A percentile compares a stretch with the other conserved stretches of the same genome.
Evolutionary conservation across 2,329 filamentous ascomycete species (phyloP).

Genomic region (Zymoseptoria crescenta): DNA sequence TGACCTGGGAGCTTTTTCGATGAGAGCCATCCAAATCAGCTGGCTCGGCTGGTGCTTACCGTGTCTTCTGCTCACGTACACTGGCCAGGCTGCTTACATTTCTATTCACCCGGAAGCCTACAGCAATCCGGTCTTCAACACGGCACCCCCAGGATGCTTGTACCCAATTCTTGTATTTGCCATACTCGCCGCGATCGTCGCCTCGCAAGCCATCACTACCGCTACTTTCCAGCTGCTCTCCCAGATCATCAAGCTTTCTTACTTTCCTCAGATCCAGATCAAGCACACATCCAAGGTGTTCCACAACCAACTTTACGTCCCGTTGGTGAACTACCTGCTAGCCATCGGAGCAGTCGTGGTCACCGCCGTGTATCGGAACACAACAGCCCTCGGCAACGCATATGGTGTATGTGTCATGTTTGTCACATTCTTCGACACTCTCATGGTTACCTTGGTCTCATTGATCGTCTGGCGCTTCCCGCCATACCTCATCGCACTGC

Average conservation of each 20-base stretch:
- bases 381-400: conserved; percentile 60
- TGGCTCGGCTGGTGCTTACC: conserved; percentile 63
- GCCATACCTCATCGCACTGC: conserved; percentile 50
- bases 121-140: conserved; percentile 67
- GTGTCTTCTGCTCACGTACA: conserved; percentile 58
- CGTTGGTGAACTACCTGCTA: conserved; percentile 67
- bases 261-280: conserved; percentile 69
- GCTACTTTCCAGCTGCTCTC: conserved; percentile 55
- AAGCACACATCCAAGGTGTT: conserved; percentile 63
- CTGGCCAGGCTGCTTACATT: conserved; percentile 68
- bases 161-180: conserved; percentile 63
- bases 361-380: conserved; percentile 46
- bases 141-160: conserved; percentile 58
- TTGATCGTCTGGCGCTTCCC: conserved; percentile 64
- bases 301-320: conserved; percentile 70
- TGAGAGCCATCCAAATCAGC: conserved; percentile 60
- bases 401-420: conserved; percentile 75
- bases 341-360: conserved; percentile 70
- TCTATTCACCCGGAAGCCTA: conserved; percentile 52
- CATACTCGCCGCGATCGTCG: conserved; percentile 61
- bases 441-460: conserved; percentile 63
- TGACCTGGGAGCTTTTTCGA: conserved; percentile 63
- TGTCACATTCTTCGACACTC: conserved; percentile 71
- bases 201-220: conserved; percentile 72
- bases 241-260: conserved; percentile 64